Conservation (phyloP, 495 filamentous ascomycete genomes). For the Penicillium flavigenum region DNA sequence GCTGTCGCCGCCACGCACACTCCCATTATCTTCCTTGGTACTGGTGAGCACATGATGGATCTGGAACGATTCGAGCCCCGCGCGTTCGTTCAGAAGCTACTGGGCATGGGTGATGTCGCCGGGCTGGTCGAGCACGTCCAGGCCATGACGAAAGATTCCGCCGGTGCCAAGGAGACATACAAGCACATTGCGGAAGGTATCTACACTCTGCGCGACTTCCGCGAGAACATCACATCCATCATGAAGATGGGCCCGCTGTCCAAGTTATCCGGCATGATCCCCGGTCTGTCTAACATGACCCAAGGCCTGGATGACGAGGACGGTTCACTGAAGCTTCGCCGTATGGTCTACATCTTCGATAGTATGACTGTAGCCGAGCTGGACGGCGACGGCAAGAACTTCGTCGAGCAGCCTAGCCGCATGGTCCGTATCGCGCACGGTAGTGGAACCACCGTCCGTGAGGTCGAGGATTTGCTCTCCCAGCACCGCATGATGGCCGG, state of each 20-base stretch:
- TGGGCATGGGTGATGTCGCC: slow-evolving; percentile 97
- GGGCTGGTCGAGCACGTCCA: slow-evolving; percentile 97
- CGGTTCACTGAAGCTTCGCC: slow-evolving; percentile 84
- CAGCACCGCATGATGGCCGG: slow-evolving; percentile 99
- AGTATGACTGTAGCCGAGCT: slow-evolving; percentile 95
- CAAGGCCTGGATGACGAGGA: slow-evolving; percentile 96
- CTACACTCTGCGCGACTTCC: slow-evolving; percentile 91
- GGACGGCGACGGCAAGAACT: slow-evolving; percentile 90
- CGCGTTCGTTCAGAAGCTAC: slow-evolving; percentile 83
- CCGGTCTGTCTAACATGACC: slow-evolving; percentile 88
- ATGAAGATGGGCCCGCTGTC: slow-evolving; percentile 99
- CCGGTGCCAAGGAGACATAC: slow-evolving; percentile 88
- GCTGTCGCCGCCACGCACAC: slow-evolving; percentile 96
- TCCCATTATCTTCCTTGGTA: slow-evolving; percentile 96
- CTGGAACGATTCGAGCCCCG: slow-evolving; percentile 89
- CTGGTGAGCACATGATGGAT: slow-evolving; percentile 95
- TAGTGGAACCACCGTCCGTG: slow-evolving; percentile 85
- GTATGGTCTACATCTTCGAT: slow-evolving; percentile 99
- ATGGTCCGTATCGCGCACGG: slow-evolving; percentile 92
- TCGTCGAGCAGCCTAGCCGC: slow-evolving; percentile 86
- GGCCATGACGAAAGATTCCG: slow-evolving; percentile 81
- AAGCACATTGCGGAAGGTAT: slow-evolving; percentile 97
- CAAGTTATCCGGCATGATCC: slow-evolving; percentile 99
- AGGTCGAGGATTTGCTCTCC: slow-evolving; percentile 95
- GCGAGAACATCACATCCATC: slow-evolving; percentile 94